Base-by-base conservation (phyloP, 495 filamentous ascomycete species). In the Aspergillus ellipticus region DNA sequence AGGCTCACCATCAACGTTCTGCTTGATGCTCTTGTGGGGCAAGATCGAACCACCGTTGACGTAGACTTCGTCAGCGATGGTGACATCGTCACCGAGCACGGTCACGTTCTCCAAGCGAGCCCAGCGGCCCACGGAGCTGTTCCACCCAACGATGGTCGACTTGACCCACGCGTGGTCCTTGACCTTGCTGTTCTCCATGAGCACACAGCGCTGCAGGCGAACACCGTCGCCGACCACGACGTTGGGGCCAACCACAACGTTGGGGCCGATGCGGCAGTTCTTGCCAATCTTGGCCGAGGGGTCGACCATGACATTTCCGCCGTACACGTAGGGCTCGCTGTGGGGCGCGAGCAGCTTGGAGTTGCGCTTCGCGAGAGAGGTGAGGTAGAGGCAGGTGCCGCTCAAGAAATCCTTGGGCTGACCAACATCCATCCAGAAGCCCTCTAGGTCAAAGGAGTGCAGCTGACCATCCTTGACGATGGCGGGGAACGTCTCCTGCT, bases 131-230 rank as follows among this genome's bases (percentile, higher is more conserved):
- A 99, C 90, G 31, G 86, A 87, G 79, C 90, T 96, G 79, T 97
- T 97, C 94, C 94, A 99, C 61, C 94, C 94, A 11, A 99, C 93
- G 68, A 99, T 99, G 62, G 94, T 96, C 64, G 89, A 93, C 84
- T 99, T 99, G 70, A 99, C 84, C 94, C 94, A 99, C 10, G 94
- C 94, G 72, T 99, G 94, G 71, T 99, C 94, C 83, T 97, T 97
- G 68, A 96, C 89, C 77, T 92, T 97, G 69, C 87, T 87, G 64
- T 90, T 88, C 55, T 85, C 83, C 56, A 99, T 81, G 16, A 99
- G 74, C 22, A 97, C 95, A 70, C 90, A 96, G 54, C 94, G 87
- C 76, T 99, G 94, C 63, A 99, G 79, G 53, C 94, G 82, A 31
- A 97, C 94, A 65, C 94, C 95, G 58, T 99, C 95, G 45, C 94